Conservation (phyloP, 257 asterid species). For the Solanum habrochaites region DNA sequence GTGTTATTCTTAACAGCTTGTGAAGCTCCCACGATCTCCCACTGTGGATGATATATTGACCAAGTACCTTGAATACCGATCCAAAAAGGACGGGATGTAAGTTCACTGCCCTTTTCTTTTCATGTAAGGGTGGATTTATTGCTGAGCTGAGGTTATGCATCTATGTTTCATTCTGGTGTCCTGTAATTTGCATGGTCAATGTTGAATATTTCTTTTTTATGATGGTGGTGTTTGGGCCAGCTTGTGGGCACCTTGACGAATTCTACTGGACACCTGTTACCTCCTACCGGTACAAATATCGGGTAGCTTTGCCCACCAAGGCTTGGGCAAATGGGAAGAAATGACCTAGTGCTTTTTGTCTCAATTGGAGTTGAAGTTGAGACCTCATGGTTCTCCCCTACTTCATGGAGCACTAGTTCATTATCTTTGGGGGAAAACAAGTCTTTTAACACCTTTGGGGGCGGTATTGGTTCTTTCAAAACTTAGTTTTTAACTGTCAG, state of each 20-base stretch:
- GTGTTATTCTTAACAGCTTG: constrained; percentile 54
- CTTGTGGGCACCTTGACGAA: background rate
- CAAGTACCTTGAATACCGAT: constrained; percentile 65
- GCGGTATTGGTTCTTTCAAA: background rate
- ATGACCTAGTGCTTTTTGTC: background rate
- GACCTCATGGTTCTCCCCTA: background rate
- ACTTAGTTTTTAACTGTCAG: background rate
- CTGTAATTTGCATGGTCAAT: background rate
- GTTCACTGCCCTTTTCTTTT: constrained; percentile 13
- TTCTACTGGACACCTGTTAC: background rate
- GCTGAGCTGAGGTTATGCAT: background rate
- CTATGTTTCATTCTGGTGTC: background rate
- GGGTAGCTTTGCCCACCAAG: background rate
- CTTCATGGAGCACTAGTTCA: background rate
- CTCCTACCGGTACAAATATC: background rate
- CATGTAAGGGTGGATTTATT: background rate
- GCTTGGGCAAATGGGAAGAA: background rate
- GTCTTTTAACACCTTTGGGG: background rate
- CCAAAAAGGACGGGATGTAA: constrained; percentile 84
- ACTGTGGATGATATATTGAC: constrained; percentile 68
- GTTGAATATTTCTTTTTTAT: background rate
- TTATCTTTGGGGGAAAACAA: background rate
- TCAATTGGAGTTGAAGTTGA: background rate
- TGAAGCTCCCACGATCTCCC: constrained; percentile 89
- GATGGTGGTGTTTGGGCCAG: background rate